A percentile compares a stretch with the other conserved stretches of the same genome.
phyloP scores from a whole-genome alignment of 169 alveolate species.

The Cryptosporidium felis region DNA sequence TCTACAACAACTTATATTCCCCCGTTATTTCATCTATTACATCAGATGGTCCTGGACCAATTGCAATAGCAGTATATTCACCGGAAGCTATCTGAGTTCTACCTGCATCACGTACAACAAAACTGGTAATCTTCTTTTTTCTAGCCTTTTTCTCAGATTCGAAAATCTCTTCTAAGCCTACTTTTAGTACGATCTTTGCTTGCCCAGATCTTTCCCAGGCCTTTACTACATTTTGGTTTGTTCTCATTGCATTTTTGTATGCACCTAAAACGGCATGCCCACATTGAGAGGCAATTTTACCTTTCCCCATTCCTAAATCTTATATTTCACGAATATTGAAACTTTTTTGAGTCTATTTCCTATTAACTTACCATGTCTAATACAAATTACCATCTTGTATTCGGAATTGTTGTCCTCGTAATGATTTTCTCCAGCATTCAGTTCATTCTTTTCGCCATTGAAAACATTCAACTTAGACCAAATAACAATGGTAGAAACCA shows the following conservation, averaged over 20 bases:
- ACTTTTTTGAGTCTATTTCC: not conserved
- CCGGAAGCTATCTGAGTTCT: constrained; percentile 84
- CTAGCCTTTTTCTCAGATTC: constrained; percentile 79
- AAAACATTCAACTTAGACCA: not conserved
- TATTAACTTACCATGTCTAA: constrained; percentile 52
- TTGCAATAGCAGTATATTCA: constrained; percentile 83
- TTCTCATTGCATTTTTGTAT: constrained; percentile 64
- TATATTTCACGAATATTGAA: not conserved
- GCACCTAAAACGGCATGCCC: constrained; percentile 87
- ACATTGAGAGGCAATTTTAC: constrained; percentile 86
- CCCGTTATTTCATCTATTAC: constrained; percentile 83
- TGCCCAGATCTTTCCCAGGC: constrained; percentile 78
- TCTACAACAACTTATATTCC: constrained; percentile 77
- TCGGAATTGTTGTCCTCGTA: not conserved
- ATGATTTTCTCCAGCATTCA: not conserved
- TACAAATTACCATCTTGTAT: constrained; percentile 40
- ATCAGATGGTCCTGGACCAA: constrained; percentile 87
- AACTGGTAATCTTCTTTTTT: constrained; percentile 75
- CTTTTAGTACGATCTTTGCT: constrained; percentile 82
- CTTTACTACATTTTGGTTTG: constrained; percentile 43
- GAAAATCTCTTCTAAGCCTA: constrained; percentile 76
- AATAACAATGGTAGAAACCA: not conserved
- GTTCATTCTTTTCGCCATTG: not conserved
- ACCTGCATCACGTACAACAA: constrained; percentile 86
- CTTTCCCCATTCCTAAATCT: constrained; percentile 86